phyloP scores from a whole-genome alignment of 1,139 yeast species.

The Torulaspora pretoriensis region DNA sequence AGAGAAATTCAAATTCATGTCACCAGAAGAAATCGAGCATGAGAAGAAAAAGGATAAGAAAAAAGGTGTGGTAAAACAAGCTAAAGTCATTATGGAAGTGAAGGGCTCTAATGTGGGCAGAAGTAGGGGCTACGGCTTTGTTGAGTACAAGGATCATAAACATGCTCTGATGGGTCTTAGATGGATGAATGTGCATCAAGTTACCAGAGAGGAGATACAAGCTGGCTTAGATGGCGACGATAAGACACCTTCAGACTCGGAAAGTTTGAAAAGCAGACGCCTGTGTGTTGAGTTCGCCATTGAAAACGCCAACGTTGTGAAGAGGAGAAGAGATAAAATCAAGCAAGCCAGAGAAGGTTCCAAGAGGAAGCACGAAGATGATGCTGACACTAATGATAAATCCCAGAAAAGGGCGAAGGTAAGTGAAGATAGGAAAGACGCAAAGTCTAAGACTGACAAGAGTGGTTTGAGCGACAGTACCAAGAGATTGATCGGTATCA shows the following conservation, averaged over 20 bases:
- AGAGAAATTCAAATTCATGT: slow-evolving; percentile 49
- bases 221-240: slow-evolving; percentile 74
- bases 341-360: slow-evolving; percentile 44
- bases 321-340: slow-evolving; percentile 76
- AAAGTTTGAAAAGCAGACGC: slow-evolving; percentile 59
- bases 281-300: slow-evolving; percentile 93
- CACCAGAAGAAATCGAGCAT: slow-evolving; percentile 45
- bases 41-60: slow-evolving; percentile 59
- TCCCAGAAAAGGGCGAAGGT: slow-evolving; percentile 22
- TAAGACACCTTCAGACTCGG: slow-evolving; percentile 48
- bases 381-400: slow-evolving; percentile 19
- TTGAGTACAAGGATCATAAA: slow-evolving; percentile 90
- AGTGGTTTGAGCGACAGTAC: slow-evolving; percentile 52
- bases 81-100: slow-evolving; percentile 87
- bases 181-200: slow-evolving; percentile 94
- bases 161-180: slow-evolving; percentile 93
- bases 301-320: slow-evolving; percentile 89
- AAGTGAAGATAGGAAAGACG: slow-evolving; percentile 26
- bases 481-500: slow-evolving; percentile 60
- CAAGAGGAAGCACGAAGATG: slow-evolving; percentile 37
- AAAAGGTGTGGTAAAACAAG: slow-evolving; percentile 87
- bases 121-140: slow-evolving; percentile 94
- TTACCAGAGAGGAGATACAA: slow-evolving; percentile 61
- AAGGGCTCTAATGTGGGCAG: slow-evolving; percentile 84
- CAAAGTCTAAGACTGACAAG: slow-evolving; percentile 30